Evolutionary conservation across 306 rosid genomes (phyloP), one percentile per base, ranked within the genome.

Genomic region (Delonix regia): DNA sequence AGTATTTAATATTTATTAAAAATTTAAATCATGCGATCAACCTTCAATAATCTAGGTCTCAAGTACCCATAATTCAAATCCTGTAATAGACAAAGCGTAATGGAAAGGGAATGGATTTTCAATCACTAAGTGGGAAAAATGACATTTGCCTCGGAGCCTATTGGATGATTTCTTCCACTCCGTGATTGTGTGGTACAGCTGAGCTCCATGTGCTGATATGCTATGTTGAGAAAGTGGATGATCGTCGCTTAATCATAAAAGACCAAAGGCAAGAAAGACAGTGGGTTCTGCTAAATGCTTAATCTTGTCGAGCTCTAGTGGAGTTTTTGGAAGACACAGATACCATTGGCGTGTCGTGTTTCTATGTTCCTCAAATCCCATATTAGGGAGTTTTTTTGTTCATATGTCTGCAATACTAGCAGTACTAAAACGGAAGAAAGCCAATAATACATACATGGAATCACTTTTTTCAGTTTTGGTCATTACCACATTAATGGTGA

Each of bases 151-250:
- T 41, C 0, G 21, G 15, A 49, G 75, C 47, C 7, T 33, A 51
- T 30, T 71, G 75, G 63, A n/a, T 2, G 15, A n/a, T 16, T n/a
- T 62, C 33, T 59, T 42, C 9, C 70, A 42, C 44, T 59, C 21
- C 36, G 5, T 25, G 33, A 28, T 59, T n/a, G 67, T 72, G 66
- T 9, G 49, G 53, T 21, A 60, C 77, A 60, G 79, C 71, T 30
- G 47, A 0, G 15, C 1, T 16, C 13, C 9, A 4, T 63, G 47
- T 63, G 47, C 16, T 41, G 18, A 14, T 18, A 15, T 16, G 27
- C 34, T 21, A 72, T n/a, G 34, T 10, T n/a, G 48, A 51, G 64
- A n/a, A 10, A 13, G 76, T 52, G 76, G 51, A 33, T 36, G 65
- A 34, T 53, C 24, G 5, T 28, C n/a, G 47, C 47, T 11, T 14